phyloP scores from a whole-genome alignment of 2,329 filamentous ascomycete genomes.

The Pseudogymnoascus sp. region DNA sequence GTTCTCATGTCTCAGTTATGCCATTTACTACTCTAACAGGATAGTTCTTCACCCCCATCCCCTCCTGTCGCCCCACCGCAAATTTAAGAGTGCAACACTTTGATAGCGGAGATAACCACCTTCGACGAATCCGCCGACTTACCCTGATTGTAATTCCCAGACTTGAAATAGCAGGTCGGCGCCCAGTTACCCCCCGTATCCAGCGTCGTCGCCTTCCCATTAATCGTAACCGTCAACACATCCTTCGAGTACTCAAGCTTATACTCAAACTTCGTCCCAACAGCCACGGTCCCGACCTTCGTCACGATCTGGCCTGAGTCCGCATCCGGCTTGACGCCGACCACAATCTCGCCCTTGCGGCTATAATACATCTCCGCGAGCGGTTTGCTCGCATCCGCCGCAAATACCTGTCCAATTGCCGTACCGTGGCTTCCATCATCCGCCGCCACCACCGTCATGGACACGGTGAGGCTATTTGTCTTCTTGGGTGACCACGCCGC shows the following conservation, averaged over 20 bases:
- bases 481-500: conserved; percentile 6
- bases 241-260: conserved; percentile 23
- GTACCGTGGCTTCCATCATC: conserved; percentile 7
- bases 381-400: conserved; percentile 21
- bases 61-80: background rate
- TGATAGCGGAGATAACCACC: background rate
- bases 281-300: conserved; percentile 19
- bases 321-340: conserved; percentile 24
- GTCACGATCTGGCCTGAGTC: conserved; percentile 21
- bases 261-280: conserved; percentile 24
- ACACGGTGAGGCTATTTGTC: background rate
- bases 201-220: conserved; percentile 12
- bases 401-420: conserved; percentile 10
- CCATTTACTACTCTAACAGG: background rate
- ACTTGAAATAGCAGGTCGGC: conserved; percentile 4
- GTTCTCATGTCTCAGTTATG: background rate
- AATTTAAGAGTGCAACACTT: conserved; percentile 2
- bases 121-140: conserved; percentile 8
- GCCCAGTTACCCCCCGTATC: conserved; percentile 5
- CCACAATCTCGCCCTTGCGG: conserved; percentile 19
- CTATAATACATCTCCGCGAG: conserved; percentile 26
- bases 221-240: conserved; percentile 19
- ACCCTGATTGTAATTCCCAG: conserved; percentile 8
- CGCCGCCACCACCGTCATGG: background rate
- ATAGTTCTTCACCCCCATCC: background rate